These are phyloP conservation scores for Thalia dealbata DNA, from an alignment of 176 grass and related monocot genomes.

Conservation along the genomic window DNA sequence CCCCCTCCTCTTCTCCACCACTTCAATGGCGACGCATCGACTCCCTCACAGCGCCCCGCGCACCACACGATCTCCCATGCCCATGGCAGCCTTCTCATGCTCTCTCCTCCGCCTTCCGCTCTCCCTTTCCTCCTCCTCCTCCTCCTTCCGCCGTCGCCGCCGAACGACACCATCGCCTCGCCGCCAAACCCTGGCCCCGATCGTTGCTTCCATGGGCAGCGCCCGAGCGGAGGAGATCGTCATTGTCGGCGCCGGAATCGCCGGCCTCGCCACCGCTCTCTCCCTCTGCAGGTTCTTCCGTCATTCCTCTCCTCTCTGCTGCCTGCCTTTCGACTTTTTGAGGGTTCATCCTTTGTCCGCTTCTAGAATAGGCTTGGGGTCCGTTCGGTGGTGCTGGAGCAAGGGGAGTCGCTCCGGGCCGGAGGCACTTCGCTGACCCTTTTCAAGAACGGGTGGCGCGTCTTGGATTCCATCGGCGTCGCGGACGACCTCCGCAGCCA, in stretches of 20 bases:
- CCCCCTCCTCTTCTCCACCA: not conserved
- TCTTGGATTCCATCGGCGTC: conserved; percentile 68
- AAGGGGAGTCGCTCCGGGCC: conserved; percentile 50
- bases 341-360: not conserved
- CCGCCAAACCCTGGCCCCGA: not conserved
- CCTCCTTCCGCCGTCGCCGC: not conserved
- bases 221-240: conserved; percentile 34
- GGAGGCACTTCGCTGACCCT: conserved; percentile 89
- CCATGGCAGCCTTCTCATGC: conserved; percentile 2
- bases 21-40: not conserved
- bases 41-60: not conserved
- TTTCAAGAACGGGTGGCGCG: conserved; percentile 90
- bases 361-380: conserved; percentile 37
- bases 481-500: conserved; percentile 69
- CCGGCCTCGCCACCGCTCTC: conserved; percentile 61
- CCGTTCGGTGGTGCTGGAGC: conserved; percentile 56
- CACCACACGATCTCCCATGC: not conserved
- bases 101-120: not conserved
- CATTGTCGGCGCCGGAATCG: conserved; percentile 78
- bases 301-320: too few species aligned
- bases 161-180: not conserved
- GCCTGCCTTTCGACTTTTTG: not conserved
- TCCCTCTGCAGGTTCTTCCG: conserved; percentile 29
- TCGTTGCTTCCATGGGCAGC: not conserved
- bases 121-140: not conserved